Base-by-base conservation (phyloP, 352 stramenopile species). In the Phytophthora gonapodyides region DNA sequence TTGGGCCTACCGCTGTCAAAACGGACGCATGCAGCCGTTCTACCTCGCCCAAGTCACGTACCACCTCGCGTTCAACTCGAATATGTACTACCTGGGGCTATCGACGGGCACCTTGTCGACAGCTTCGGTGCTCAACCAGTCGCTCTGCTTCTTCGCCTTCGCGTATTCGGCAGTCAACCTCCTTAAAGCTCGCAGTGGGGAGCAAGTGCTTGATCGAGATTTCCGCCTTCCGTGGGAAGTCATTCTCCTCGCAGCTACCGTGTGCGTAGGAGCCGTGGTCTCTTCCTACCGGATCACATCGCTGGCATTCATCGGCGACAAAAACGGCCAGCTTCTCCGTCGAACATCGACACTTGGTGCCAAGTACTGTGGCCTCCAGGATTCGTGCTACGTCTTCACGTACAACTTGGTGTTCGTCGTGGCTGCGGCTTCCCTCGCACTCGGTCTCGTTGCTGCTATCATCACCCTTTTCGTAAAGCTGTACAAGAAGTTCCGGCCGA, bases 41-140 rank as follows among this genome's bases (percentile, higher is more conserved):
- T 67, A 73, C 46, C 61, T 73, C 11, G 66, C 61, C 3, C 60
- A 73, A 24, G 34, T 71, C 19, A 65, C 57, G 3, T 75, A 75
- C 30, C 61, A 75, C 41, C 47, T 75, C 19, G 50, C 52, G 7
- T 61, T 64, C 45, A 68, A 61, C 50, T 75, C 67, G 3, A 61
- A 71, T 21, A 61, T 68, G 56, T 75, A 71, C 51, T 71, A 60
- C 15, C 54, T 73, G 1, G 65, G 65, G 7, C 40, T 73, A 2
- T 63, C 38, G 0, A 70, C 65, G 0, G 65, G 65, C 17, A 70
- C 60, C 1, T 12, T 73, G 38, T 63, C 43, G 0, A 15, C 38
- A 12, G 65, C 35, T 10, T 73, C 65, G n/a, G 17, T 73, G 2
- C 31, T 53, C 24, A 73, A 73, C 31, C 45, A 67, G 5, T 34